Evolutionary conservation across 2,329 filamentous ascomycete genomes (phyloP).

Genomic region (Fusarium bactridioides): DNA sequence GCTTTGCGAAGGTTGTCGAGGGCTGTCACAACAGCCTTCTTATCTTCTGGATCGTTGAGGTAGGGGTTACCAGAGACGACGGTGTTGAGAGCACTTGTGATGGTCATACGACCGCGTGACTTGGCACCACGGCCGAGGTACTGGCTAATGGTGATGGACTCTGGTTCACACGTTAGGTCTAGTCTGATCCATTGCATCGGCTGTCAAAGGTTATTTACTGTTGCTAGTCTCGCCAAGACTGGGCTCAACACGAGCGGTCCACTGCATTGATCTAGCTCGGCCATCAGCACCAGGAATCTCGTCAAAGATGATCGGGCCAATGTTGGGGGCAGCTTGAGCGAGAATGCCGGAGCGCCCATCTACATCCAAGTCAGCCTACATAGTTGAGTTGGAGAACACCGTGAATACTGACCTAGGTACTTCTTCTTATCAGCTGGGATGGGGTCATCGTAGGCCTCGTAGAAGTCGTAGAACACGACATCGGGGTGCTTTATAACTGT

Average conservation of each 20-base stretch:
- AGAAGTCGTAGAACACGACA: constrained; percentile 12
- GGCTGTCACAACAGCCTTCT: constrained; percentile 8
- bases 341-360: not conserved
- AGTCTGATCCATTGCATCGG: fast-evolving
- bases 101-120: constrained; percentile 9
- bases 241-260: constrained; percentile 8
- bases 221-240: constrained; percentile 2
- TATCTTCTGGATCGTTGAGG: constrained; percentile 8
- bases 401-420: not conserved
- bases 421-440: not conserved
- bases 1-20: constrained; percentile 8
- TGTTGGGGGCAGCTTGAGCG: constrained; percentile 10
- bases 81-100: constrained; percentile 12
- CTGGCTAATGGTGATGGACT: constrained; percentile 13
- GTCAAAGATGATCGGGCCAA: constrained; percentile 5
- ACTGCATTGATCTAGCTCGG: constrained; percentile 2
- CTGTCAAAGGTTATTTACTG: not conserved
- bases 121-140: constrained; percentile 13
- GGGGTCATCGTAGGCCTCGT: not conserved
- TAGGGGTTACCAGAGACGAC: constrained; percentile 7
- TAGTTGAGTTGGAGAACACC: fast-evolving
- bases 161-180: not conserved
- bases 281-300: constrained; percentile 7
- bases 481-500: not conserved
- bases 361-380: not conserved